These are phyloP conservation scores for Elaeagnus macrophylla DNA, from an alignment of 306 rosid genomes.

Conservation along the genomic window DNA sequence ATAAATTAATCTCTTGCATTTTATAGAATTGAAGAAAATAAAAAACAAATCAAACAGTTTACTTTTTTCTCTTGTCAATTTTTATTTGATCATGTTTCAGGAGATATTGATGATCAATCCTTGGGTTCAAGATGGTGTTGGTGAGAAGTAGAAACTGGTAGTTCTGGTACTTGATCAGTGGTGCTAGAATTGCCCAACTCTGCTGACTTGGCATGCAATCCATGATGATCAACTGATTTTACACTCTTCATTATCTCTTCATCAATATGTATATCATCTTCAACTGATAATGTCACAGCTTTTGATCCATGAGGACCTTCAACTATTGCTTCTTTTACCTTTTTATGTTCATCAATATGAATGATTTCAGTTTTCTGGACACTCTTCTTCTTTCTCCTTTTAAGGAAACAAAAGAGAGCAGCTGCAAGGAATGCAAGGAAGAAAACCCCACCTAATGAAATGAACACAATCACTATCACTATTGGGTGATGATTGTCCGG, in stretches of 20 bases:
- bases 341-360: slow-evolving; percentile 55
- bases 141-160: slow-evolving; percentile 14
- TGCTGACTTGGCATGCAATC: slow-evolving; percentile 27
- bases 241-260: slow-evolving; percentile 36
- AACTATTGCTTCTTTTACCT: slow-evolving; percentile 35
- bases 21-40: too few species aligned
- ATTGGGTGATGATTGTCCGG: slow-evolving; percentile 38
- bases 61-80: background rate
- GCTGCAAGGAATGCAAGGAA: slow-evolving; percentile 52
- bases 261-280: slow-evolving; percentile 60
- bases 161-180: slow-evolving; percentile 4
- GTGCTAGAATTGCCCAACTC: slow-evolving; percentile 11
- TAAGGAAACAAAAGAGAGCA: slow-evolving; percentile 40
- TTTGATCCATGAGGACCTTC: slow-evolving; percentile 50
- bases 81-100: too few species aligned
- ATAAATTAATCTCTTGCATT: too few species aligned
- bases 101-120: background rate
- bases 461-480: slow-evolving; percentile 44
- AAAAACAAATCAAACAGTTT: background rate
- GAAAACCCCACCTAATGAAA: slow-evolving; percentile 45
- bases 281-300: slow-evolving; percentile 34
- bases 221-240: slow-evolving; percentile 13
- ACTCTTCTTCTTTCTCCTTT: slow-evolving; percentile 41
- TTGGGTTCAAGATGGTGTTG: slow-evolving; percentile 28
- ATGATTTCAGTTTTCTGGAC: slow-evolving; percentile 37